Evolutionary conservation across 1,284 basidiomycete species (phyloP), one percentile per base, ranked within the genome.

Genomic region (Fomitopsis palustris): DNA sequence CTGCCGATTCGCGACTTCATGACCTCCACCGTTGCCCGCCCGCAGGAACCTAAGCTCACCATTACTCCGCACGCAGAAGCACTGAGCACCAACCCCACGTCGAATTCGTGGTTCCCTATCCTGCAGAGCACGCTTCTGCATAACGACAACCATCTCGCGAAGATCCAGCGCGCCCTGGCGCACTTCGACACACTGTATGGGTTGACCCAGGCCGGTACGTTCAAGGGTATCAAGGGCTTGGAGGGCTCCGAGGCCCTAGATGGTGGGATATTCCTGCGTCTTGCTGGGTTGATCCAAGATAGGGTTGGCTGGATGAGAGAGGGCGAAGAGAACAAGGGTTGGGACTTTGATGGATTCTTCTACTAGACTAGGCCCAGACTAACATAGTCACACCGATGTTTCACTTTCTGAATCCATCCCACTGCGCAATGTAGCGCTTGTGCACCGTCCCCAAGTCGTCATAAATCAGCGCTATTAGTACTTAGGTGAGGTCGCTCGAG

Each of bases 131-230:
- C 78, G 43, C 64, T 85, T 53, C 67, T 77, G 25, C 81, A 85
- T 62, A 81, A 82, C 3, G 83, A 88, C 64, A 84, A 87, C 60
- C 88, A 90, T 67, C 67, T 88, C 3, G 77, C 79, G 61, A 88
- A 89, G 72, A 65, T 79, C 10, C 80, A 85, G 64, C 78, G 87
- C 21, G 74, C 86, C 3, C 70, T 89, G 25, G 77, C 79, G 6
- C 81, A 52, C 39, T 45, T 57, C 29, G 47, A 47, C n/a, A 42
- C 8, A 21, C 5, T 57, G 33, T 39, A 37, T n/a, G 55, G 19
- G 27, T 23, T n/a, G 29, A 56, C 27, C 29, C 29, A 17, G 45
- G 5, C 29, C 25, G 45, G 45, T 3, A 23, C 25, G 25, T 49
- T 49, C 29, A 16, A 3, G 45, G 25, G 31, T 16, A 14, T 49